Conservation (phyloP, 176 grass and related monocot species). For the Saccharum spontaneum region DNA sequence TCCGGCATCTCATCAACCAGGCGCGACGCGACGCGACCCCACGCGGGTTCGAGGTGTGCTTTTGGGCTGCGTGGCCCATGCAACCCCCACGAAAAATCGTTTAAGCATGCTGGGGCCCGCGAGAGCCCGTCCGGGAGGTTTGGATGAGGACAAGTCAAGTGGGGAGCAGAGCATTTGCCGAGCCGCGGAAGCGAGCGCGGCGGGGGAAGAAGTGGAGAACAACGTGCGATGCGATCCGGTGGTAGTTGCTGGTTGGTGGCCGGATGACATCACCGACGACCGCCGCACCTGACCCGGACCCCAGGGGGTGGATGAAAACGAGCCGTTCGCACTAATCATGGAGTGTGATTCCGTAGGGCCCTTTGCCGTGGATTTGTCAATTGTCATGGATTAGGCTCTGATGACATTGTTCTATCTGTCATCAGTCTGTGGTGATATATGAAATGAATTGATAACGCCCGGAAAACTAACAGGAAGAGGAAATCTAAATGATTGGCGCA, state of each 20-base stretch:
- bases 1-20: not conserved
- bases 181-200: not conserved
- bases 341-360: not conserved
- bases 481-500: not conserved
- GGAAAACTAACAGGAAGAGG: not conserved
- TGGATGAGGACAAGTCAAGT: conserved; percentile 9
- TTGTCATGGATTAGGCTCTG: not conserved
- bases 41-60: conserved; percentile 2
- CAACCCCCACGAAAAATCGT: not conserved
- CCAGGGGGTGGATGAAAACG: not conserved
- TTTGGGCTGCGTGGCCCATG: conserved; percentile 24
- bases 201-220: not conserved
- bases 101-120: not conserved
- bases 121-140: no score
- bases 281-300: conserved; percentile 18
- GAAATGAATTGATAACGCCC: not conserved
- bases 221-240: conserved; percentile 23
- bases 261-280: conserved; percentile 58
- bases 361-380: not conserved
- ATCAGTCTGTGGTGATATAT: not conserved
- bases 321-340: not conserved
- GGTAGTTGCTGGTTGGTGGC: conserved; percentile 69
- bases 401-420: not conserved
- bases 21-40: not conserved
- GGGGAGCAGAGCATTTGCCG: not conserved